Conservation (phyloP, 495 filamentous ascomycete genomes). For the Apodospora peruviana region DNA sequence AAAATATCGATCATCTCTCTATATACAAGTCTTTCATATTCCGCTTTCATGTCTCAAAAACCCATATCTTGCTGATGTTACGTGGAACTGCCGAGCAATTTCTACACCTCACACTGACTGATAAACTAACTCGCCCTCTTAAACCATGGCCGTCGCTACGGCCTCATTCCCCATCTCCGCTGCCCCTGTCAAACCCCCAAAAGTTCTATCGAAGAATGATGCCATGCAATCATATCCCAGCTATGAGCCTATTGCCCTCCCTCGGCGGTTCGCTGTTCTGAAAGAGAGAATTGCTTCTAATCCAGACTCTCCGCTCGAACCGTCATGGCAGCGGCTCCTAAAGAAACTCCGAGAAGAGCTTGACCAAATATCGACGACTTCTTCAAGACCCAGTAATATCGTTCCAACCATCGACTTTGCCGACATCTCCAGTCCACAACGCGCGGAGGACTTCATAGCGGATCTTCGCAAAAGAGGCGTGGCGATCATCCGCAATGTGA, state of each 20-base stretch:
- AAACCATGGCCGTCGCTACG: slow-evolving; percentile 16
- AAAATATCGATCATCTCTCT: too few species aligned
- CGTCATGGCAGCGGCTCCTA: slow-evolving; percentile 67
- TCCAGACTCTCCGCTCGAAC: slow-evolving; percentile 37
- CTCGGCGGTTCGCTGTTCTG: slow-evolving; percentile 63
- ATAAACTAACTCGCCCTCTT: slow-evolving; percentile 2
- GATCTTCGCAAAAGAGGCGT: slow-evolving; percentile 56
- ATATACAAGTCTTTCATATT: too few species aligned
- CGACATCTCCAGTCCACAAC: slow-evolving; percentile 44
- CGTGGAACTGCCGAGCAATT: too few species aligned
- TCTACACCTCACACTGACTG: background rate
- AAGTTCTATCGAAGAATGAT: slow-evolving; percentile 3
- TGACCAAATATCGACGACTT: slow-evolving; percentile 40
- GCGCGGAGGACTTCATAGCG: slow-evolving; percentile 32
- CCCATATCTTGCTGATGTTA: too few species aligned
- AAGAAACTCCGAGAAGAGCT: slow-evolving; percentile 48
- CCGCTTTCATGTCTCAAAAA: too few species aligned
- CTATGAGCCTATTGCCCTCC: slow-evolving; percentile 48
- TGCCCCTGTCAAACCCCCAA: background rate
- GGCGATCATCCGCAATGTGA: slow-evolving; percentile 56
- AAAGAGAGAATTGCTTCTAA: slow-evolving; percentile 59
- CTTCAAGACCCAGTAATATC: slow-evolving; percentile 27
- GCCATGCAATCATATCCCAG: slow-evolving; percentile 11
- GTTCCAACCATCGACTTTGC: slow-evolving; percentile 59
- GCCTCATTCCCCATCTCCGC: slow-evolving; percentile 10